Conservation (phyloP, 768 basidiomycete species). For the Asterophora parasitica region DNA sequence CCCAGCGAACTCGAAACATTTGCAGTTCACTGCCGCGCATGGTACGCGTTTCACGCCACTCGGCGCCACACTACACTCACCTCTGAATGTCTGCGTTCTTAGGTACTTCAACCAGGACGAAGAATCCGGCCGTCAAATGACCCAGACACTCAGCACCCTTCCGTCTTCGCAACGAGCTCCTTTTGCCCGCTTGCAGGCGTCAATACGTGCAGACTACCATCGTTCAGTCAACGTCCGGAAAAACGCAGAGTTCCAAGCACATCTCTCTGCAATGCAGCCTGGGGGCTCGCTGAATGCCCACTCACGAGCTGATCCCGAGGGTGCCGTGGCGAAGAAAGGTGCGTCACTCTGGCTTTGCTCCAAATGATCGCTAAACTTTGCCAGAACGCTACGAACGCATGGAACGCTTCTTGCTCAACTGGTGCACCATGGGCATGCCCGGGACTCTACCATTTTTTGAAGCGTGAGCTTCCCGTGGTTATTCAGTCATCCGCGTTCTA, state of each 20-base stretch:
- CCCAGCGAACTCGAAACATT: constrained; percentile 74
- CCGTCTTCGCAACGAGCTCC: constrained; percentile 83
- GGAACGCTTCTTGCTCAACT: constrained; percentile 68
- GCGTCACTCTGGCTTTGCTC: constrained; percentile 4
- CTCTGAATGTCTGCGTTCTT: background rate
- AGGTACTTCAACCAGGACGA: constrained; percentile 88
- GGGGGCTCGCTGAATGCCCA: constrained; percentile 78
- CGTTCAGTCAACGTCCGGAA: constrained; percentile 71
- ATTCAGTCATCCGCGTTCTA: constrained; percentile 3
- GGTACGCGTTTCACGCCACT: constrained; percentile 40
- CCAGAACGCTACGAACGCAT: constrained; percentile 71
- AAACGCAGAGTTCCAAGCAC: constrained; percentile 82
- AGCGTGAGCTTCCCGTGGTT: constrained; percentile 33
- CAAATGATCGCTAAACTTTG: background rate
- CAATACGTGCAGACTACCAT: constrained; percentile 82
- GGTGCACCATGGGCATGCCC: constrained; percentile 85
- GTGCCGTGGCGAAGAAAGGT: constrained; percentile 66
- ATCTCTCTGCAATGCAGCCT: constrained; percentile 70
- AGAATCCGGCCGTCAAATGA: constrained; percentile 73
- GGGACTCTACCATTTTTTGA: constrained; percentile 88
- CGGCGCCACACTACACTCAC: background rate
- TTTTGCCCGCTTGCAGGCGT: constrained; percentile 82
- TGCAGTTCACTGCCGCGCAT: constrained; percentile 71
- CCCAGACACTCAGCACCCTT: constrained; percentile 73
- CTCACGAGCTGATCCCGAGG: constrained; percentile 60